Base-by-base conservation (phyloP, 345 rosid genomes). In the Ailanthus altissimus region DNA sequence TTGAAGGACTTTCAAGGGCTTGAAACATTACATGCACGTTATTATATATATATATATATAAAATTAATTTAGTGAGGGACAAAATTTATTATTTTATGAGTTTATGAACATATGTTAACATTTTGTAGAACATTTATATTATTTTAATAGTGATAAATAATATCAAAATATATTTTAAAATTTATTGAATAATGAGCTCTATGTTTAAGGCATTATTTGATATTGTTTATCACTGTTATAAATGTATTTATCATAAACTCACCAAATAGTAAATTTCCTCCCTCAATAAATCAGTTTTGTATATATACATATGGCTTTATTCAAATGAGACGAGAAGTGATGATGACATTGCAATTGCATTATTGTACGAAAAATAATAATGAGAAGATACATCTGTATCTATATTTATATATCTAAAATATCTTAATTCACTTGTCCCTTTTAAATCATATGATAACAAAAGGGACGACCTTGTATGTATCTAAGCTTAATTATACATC, bases 361-460 rank as follows among this genome's bases (percentile, higher is more conserved):
- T 72, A 58, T 43, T 72, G 75, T 57, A 58, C 40, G 2, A 36
- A 36, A 51, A 71, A 38, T 12, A 8, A 20, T n/a, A 64, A 1
- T 8, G 23, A 58, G 14, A 26, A n/a, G 21, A 58, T 23, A 23
- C 12, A 40, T 38, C 18, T 2, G 12, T 38, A 63, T 68, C 3
- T 68, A 1, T 32, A 32, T 32, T 1, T 32, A 1, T 32, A 32
- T 32, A 32, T 32, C 38, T 32, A 1, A 32, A 32, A 32, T 32
- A 32, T 32, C 38, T 32, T 32, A 32, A 32, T 32, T 43, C 3
- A 71, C 12, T 40, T 40, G 64, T 72, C n/a, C n/a, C 75, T 56
- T 57, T 42, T 49, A 42, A n/a, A 14, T 49, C 70, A 20, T 64
- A 20, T 64, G 45, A 16, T 25, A 70, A 70, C 73, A 70, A 51